These are phyloP conservation scores for Ceratocystis ficicola DNA, from an alignment of 2,329 filamentous ascomycete species.

Conservation along the genomic window DNA sequence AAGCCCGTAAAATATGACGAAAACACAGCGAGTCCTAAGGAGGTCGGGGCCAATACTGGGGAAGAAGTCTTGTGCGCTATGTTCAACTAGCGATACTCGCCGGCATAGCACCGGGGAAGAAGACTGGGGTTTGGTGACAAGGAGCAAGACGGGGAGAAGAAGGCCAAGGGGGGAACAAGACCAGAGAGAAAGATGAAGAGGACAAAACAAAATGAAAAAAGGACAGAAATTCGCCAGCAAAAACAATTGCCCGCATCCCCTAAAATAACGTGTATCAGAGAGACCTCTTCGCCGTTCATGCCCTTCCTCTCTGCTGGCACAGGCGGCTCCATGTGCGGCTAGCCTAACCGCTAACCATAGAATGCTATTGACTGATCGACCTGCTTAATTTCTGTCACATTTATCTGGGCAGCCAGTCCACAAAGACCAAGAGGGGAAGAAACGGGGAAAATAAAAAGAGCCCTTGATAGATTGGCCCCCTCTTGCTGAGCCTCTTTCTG, in stretches of 20 bases:
- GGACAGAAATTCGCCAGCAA: neutral
- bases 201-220: neutral
- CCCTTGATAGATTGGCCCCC: neutral
- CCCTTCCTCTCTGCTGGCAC: neutral
- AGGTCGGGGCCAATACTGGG: neutral
- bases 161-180: neutral
- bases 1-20: slow-evolving; percentile 3
- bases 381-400: neutral
- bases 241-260: too few relatives aligned
- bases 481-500: neutral
- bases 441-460: neutral
- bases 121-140: neutral
- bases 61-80: neutral
- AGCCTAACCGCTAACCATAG: neutral
- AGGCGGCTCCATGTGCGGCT: neutral
- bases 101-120: slow-evolving; percentile 4
- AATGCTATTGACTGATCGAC: neutral
- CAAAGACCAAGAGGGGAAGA: neutral
- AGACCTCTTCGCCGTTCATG: neutral
- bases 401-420: neutral
- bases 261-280: neutral
- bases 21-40: neutral
- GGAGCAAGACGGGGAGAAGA: neutral
- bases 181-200: neutral
- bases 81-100: neutral